Evolutionary conservation across 148 eudicot genomes (phyloP).

Genomic region (Drosera capensis): DNA sequence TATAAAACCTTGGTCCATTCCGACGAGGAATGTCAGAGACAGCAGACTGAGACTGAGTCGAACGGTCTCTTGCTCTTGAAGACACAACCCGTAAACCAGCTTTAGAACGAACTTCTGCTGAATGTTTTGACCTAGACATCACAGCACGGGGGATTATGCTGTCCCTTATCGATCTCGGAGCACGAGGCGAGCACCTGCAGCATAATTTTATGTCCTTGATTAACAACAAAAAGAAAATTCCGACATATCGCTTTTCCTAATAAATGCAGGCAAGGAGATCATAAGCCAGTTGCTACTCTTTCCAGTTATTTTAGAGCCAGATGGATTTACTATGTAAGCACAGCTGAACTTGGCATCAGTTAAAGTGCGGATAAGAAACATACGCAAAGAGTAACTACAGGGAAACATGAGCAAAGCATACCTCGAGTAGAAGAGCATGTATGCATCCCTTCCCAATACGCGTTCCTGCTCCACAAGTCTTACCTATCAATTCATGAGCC

Average conservation of each 20-base stretch:
- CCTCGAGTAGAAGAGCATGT: slow-evolving; percentile 32
- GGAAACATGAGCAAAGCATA: slow-evolving; percentile 9
- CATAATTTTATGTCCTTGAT: not conserved
- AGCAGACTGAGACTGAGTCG: slow-evolving; percentile 5
- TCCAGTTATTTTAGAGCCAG: no score
- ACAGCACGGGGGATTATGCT: slow-evolving; percentile 24
- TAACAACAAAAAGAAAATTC: not conserved
- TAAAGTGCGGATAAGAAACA: not conserved
- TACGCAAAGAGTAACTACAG: not conserved
- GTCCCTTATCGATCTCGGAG: slow-evolving; percentile 53
- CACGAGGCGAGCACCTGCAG: slow-evolving; percentile 77
- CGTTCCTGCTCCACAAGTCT: slow-evolving; percentile 45
- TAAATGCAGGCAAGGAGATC: not conserved
- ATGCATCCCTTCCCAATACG: slow-evolving; percentile 25
- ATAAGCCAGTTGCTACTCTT: not conserved
- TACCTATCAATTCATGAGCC: slow-evolving; percentile 27
- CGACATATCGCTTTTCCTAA: no score
- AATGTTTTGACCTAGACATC: slow-evolving; percentile 19
- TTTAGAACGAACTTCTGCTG: slow-evolving; percentile 8
- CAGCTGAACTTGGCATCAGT: no score
- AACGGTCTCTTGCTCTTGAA: slow-evolving; percentile 9
- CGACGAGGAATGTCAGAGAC: slow-evolving; percentile 7
- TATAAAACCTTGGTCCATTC: slow-evolving; percentile 9
- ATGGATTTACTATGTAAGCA: not conserved
- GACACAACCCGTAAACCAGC: slow-evolving; percentile 5